Conservation (phyloP, 1,284 basidiomycete species). For the Ceratobasidium sp. region DNA sequence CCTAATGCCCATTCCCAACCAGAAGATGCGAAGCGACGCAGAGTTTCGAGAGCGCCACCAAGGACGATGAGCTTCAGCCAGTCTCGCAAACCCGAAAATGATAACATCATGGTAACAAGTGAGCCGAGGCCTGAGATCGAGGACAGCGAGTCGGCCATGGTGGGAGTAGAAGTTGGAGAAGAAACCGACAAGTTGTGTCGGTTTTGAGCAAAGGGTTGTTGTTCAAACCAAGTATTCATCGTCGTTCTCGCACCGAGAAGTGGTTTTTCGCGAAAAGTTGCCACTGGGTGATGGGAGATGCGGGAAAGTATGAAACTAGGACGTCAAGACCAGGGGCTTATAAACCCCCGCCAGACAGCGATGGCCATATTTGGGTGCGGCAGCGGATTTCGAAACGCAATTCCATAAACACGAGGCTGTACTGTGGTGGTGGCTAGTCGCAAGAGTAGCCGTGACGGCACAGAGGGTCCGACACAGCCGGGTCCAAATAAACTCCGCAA, state of each 20-base stretch:
- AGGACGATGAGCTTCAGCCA: constrained; percentile 68
- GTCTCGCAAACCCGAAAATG: constrained; percentile 62
- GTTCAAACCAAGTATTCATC: constrained; percentile 23
- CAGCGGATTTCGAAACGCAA: neutral
- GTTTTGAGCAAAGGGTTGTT: constrained; percentile 13
- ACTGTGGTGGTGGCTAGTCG: neutral
- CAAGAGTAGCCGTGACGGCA: neutral
- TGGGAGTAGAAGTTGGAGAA: neutral
- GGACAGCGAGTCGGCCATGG: constrained; percentile 1
- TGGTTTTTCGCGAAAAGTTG: constrained; percentile 3
- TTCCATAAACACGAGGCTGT: neutral
- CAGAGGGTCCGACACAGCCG: constrained; percentile 9
- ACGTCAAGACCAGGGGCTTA: constrained; percentile 14
- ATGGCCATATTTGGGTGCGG: neutral
- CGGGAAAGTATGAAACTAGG: neutral
- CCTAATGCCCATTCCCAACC: constrained; percentile 58
- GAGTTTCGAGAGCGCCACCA: constrained; percentile 65
- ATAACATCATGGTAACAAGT: constrained; percentile 55
- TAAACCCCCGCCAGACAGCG: neutral
- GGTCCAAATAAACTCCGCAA: constrained; percentile 3
- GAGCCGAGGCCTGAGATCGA: constrained; percentile 29
- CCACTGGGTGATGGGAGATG: neutral
- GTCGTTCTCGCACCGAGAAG: neutral
- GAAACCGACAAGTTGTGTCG: neutral
- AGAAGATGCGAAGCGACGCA: constrained; percentile 57